Conservation (phyloP, 1,139 yeast genomes). For the Eremothecium cymbalariae region DNA sequence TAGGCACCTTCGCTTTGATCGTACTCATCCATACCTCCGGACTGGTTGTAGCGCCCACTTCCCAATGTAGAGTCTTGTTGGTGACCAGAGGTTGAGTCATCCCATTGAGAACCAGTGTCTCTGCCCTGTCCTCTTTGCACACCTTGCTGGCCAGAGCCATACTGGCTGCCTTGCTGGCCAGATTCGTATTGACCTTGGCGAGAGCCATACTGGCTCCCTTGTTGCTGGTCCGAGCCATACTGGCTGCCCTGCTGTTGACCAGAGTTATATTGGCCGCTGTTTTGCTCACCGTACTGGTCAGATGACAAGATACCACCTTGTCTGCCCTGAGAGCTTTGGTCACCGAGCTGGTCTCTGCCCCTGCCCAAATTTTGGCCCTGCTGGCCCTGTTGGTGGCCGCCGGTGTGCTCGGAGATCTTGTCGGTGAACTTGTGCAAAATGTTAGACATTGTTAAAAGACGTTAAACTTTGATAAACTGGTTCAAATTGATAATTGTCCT, state of each 20-base stretch:
- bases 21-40: no score
- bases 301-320: constrained; percentile 8
- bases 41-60: no score
- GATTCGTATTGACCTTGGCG: not conserved
- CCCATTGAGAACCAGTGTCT: not conserved
- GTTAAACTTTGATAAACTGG: no score
- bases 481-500: no score
- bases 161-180: not conserved
- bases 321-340: constrained; percentile 8
- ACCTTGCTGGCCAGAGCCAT: not conserved
- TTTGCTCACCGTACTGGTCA: no score
- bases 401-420: constrained; percentile 18
- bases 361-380: constrained; percentile 11
- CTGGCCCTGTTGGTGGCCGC: constrained; percentile 11
- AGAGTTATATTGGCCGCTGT: no score
- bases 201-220: not conserved
- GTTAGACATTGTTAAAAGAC: constrained; percentile 25
- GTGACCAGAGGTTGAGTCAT: not conserved
- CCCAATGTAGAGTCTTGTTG: no score
- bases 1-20: not conserved
- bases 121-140: not conserved
- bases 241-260: not conserved
- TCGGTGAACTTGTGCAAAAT: constrained; percentile 25
- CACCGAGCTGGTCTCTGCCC: constrained; percentile 10
- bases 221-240: not conserved